These are phyloP conservation scores for Chernovozyma aurita DNA, from an alignment of 1,139 yeast species.

Conservation along the genomic window DNA sequence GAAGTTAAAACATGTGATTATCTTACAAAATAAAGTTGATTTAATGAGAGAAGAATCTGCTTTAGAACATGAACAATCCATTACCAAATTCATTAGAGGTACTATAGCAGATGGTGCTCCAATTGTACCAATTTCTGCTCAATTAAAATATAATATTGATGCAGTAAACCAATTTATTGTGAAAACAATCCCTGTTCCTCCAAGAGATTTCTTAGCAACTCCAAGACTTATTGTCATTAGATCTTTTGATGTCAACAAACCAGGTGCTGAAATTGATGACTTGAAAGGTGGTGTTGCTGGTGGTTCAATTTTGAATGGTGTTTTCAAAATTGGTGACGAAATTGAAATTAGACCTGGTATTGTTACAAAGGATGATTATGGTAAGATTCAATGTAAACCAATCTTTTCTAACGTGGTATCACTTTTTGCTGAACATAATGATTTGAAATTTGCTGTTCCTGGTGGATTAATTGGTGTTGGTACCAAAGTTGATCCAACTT, in stretches of 20 bases:
- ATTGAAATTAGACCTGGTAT: conserved; percentile 99
- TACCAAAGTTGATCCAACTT: conserved; percentile 96
- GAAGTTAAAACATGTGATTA: conserved; percentile 95
- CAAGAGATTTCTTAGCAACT: conserved; percentile 88
- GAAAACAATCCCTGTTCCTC: conserved; percentile 92
- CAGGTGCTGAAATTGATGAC: conserved; percentile 97
- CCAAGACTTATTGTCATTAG: conserved; percentile 97
- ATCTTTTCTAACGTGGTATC: conserved; percentile 92
- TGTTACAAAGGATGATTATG: conserved; percentile 90
- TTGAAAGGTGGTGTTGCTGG: conserved; percentile 99
- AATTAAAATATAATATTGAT: conserved; percentile 95
- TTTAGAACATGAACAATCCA: conserved; percentile 89
- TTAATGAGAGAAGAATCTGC: conserved; percentile 98
- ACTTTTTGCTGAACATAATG: conserved; percentile 95
- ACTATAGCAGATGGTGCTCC: conserved; percentile 99
- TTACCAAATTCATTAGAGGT: conserved; percentile 89
- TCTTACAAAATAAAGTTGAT: conserved; percentile 97
- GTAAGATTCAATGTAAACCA: conserved; percentile 93
- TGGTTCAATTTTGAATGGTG: conserved; percentile 97
- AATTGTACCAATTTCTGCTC: conserved; percentile 97
- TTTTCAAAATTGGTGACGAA: conserved; percentile 94
- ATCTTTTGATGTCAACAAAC: conserved; percentile 97
- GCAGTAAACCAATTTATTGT: conserved; percentile 97
- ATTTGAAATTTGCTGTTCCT: conserved; percentile 97
- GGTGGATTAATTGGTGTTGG: conserved; percentile 99